These are phyloP conservation scores for Boechera stricta DNA, from an alignment of 345 rosid genomes.

Conservation along the genomic window DNA sequence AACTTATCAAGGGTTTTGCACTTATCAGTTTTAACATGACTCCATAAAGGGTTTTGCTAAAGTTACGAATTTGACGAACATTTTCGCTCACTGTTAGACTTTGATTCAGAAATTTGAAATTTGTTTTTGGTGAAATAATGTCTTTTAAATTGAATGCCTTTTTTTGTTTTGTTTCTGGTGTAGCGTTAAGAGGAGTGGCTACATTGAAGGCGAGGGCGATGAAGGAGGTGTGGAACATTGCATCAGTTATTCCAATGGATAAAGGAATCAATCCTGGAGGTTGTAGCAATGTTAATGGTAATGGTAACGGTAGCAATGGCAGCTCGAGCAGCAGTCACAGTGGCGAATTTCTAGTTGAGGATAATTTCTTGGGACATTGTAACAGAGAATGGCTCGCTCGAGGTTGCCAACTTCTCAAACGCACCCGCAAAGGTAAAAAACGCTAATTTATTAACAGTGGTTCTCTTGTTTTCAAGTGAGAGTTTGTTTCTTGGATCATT, in stretches of 20 bases:
- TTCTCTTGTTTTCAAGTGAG: slow-evolving; percentile 7
- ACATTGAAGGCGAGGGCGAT: slow-evolving; percentile 78
- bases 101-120: not conserved
- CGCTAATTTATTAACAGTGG: not conserved
- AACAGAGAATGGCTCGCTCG: slow-evolving; percentile 86
- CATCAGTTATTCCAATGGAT: slow-evolving; percentile 90
- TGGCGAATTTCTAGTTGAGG: slow-evolving; percentile 86
- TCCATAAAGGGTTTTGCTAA: not conserved
- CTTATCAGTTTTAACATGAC: not conserved
- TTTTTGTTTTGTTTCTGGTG: slow-evolving; percentile 7
- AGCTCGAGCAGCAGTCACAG: slow-evolving; percentile 82
- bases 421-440: slow-evolving; percentile 83
- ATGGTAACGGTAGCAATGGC: slow-evolving; percentile 52
- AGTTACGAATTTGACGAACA: not conserved
- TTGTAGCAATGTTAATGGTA: slow-evolving; percentile 38
- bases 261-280: slow-evolving; percentile 59
- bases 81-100: not conserved
- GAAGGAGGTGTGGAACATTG: slow-evolving; percentile 97
- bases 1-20: not conserved
- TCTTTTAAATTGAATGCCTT: not conserved
- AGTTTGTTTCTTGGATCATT: slow-evolving; percentile 18
- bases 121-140: not conserved
- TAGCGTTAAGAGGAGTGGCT: slow-evolving; percentile 90
- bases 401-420: slow-evolving; percentile 94
- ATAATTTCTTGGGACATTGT: slow-evolving; percentile 83